Percentiles rank a stretch among this genome's conserved stretches.
These are phyloP conservation scores for Microbotryum saponariae DNA, from an alignment of 1,284 basidiomycete genomes.

Conservation along the genomic window DNA sequence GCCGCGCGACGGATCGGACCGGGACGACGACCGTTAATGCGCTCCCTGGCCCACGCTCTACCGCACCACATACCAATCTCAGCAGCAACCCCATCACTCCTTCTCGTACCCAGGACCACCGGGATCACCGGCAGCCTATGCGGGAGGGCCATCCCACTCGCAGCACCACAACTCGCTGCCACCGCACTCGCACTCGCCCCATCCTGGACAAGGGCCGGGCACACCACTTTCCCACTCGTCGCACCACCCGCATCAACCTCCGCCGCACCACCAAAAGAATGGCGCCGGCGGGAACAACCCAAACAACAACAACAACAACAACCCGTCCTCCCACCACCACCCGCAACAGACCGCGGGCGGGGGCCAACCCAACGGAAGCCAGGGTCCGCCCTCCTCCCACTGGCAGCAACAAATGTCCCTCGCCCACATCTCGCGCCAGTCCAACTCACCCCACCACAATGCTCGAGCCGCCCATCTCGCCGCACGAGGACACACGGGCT, in stretches of 20 bases:
- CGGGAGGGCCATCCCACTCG: slow-evolving; percentile 19
- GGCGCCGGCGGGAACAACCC: slow-evolving; percentile 5
- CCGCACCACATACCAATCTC: not conserved
- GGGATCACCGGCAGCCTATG: slow-evolving; percentile 29
- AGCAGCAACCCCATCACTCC: slow-evolving; percentile 20
- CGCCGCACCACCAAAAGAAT: slow-evolving; percentile 16
- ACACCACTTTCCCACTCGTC: slow-evolving; percentile 1
- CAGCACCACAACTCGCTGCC: slow-evolving; percentile 16
- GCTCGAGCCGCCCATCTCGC: slow-evolving; percentile 52
- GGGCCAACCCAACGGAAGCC: slow-evolving; percentile 4
- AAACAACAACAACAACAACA: slow-evolving; percentile 6
- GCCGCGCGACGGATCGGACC: no score
- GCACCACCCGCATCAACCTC: slow-evolving; percentile 6
- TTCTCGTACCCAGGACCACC: slow-evolving; percentile 34
- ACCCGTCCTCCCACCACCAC: slow-evolving; percentile 5
- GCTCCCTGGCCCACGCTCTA: not conserved
- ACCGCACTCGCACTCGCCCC: slow-evolving; percentile 20
- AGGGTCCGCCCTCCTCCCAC: slow-evolving; percentile 30
- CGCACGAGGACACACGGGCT: slow-evolving; percentile 47
- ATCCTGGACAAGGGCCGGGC: slow-evolving; percentile 4
- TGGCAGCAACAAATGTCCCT: slow-evolving; percentile 39
- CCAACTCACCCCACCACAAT: slow-evolving; percentile 50
- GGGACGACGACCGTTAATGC: not conserved
- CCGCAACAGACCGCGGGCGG: slow-evolving; percentile 7
- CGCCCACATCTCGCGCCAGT: slow-evolving; percentile 44